These are phyloP conservation scores for Amanita phalloides DNA, from an alignment of 768 basidiomycete genomes.

Conservation along the genomic window DNA sequence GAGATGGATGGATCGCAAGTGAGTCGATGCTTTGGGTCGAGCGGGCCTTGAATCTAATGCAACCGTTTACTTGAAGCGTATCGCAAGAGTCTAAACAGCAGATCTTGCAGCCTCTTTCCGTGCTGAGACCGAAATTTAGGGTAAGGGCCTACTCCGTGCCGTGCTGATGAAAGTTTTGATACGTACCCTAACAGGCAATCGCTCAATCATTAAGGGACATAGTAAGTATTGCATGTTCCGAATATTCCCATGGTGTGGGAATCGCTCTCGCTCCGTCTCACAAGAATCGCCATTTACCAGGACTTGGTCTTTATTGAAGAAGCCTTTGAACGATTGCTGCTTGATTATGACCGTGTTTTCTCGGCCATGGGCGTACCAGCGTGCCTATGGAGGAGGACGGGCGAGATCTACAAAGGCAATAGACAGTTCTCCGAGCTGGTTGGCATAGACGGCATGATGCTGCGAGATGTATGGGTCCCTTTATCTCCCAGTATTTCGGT, in stretches of 20 bases:
- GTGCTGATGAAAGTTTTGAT: neutral
- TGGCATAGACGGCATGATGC: slow-evolving; percentile 76
- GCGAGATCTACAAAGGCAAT: slow-evolving; percentile 98
- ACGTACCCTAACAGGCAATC: slow-evolving; percentile 39
- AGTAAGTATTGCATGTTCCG: slow-evolving; percentile 25
- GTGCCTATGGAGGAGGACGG: slow-evolving; percentile 92
- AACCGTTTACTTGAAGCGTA: slow-evolving; percentile 38
- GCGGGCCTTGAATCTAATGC: neutral
- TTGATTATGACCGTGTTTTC: slow-evolving; percentile 93
- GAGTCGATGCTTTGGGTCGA: slow-evolving; percentile 10
- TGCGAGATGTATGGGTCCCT: slow-evolving; percentile 57
- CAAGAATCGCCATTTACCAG: slow-evolving; percentile 20
- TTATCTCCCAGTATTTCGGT: neutral
- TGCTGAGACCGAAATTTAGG: slow-evolving; percentile 77
- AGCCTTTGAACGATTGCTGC: slow-evolving; percentile 87
- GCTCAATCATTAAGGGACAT: slow-evolving; percentile 81
- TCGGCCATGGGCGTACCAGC: slow-evolving; percentile 96
- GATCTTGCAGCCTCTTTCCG: slow-evolving; percentile 81
- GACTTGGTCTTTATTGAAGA: slow-evolving; percentile 98
- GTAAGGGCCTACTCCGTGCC: slow-evolving; percentile 24
- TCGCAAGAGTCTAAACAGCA: slow-evolving; percentile 87
- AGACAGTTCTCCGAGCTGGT: slow-evolving; percentile 90
- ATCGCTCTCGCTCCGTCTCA: neutral
- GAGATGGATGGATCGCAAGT: slow-evolving; percentile 95
- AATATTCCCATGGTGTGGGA: neutral